A percentile compares a stretch with the other conserved stretches of the same genome.
Evolutionary conservation across 306 rosid genomes (phyloP).

Genomic region (Biancaea sappan): DNA sequence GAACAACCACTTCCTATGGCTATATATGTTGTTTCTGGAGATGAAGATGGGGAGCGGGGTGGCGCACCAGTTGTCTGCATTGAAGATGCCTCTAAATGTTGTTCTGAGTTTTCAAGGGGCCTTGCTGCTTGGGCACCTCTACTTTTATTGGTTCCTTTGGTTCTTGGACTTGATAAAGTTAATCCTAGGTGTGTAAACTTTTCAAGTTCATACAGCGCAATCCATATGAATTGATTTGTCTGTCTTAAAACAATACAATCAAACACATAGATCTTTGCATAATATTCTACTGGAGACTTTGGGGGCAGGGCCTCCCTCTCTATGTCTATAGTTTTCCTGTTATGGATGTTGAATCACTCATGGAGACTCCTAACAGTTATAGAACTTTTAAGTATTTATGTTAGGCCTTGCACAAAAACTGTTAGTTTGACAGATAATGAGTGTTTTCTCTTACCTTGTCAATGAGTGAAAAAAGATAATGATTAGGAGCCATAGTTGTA

Average conservation of each 20-base stretch:
- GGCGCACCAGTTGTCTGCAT: constrained; percentile 95
- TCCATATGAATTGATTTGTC: not conserved
- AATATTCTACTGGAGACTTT: not conserved
- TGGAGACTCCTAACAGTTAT: not conserved
- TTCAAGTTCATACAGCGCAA: constrained; percentile 20
- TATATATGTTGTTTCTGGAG: constrained; percentile 92
- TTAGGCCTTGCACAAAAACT: constrained; percentile 2
- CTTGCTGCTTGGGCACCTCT: constrained; percentile 76
- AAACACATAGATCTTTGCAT: not conserved
- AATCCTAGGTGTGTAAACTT: constrained; percentile 72
- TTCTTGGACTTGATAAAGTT: constrained; percentile 96
- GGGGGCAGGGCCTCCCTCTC: too few relatives aligned
- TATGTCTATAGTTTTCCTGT: not conserved
- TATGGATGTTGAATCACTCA: constrained; percentile 1
- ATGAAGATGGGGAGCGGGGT: constrained; percentile 98
- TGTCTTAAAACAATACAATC: constrained; percentile 15
- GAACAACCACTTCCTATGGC: constrained; percentile 85
- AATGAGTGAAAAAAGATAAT: not conserved
- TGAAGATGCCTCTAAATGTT: constrained; percentile 76
- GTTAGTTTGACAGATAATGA: not conserved
- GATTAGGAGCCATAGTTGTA: not conserved
- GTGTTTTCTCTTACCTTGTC: not conserved
- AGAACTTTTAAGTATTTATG: constrained; percentile 5
- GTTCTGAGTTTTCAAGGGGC: constrained; percentile 68
- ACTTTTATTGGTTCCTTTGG: constrained; percentile 94